A percentile compares a stretch with the other conserved stretches of the same genome.
Evolutionary conservation across 306 rosid species (phyloP).

Genomic region (Fagus sylvatica): DNA sequence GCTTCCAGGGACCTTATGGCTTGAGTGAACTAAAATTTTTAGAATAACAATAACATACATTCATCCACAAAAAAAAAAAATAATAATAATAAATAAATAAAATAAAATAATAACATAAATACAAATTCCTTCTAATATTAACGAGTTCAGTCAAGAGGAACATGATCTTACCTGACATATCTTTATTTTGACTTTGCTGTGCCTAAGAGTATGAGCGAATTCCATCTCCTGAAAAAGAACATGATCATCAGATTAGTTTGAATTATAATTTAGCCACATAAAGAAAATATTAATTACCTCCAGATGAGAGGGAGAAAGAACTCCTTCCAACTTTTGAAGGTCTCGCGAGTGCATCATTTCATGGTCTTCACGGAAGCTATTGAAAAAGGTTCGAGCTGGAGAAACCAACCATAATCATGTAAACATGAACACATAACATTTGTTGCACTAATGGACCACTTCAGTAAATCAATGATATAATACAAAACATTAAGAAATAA

Average conservation of each 20-base stretch:
- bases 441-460: background rate
- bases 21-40: background rate
- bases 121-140: background rate
- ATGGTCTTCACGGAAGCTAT: slow-evolving; percentile 84
- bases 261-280: slow-evolving; percentile 15
- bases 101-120: background rate
- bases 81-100: background rate
- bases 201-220: slow-evolving; percentile 88
- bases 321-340: slow-evolving; percentile 93
- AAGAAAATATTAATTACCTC: slow-evolving; percentile 48
- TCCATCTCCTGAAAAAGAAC: slow-evolving; percentile 81
- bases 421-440: slow-evolving; percentile 21
- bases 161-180: slow-evolving; percentile 74
- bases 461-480: background rate
- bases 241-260: slow-evolving; percentile 4
- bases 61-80: background rate
- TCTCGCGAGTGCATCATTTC: slow-evolving; percentile 83
- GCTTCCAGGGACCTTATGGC: background rate
- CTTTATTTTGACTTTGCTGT: slow-evolving; percentile 90
- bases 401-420: slow-evolving; percentile 25
- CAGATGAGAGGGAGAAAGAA: slow-evolving; percentile 87
- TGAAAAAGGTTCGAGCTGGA: slow-evolving; percentile 79
- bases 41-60: no score
- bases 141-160: slow-evolving; percentile 17
- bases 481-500: slow-evolving; percentile 1